Evolutionary conservation across 2,329 filamentous ascomycete species (phyloP).

Genomic region (Phialophora macrospora): DNA sequence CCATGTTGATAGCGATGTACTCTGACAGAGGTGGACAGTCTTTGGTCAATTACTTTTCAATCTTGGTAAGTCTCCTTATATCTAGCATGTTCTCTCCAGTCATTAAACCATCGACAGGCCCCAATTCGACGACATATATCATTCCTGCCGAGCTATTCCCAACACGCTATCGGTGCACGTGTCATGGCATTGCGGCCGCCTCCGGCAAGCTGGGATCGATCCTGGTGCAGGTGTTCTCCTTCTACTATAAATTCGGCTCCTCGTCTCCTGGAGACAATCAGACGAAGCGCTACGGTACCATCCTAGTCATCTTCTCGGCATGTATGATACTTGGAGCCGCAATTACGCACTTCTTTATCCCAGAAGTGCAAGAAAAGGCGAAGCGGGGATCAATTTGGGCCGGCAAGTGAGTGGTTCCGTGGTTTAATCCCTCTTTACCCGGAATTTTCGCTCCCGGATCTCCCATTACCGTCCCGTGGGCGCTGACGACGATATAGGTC

Average conservation of each 20-base stretch:
- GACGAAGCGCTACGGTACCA: conserved; percentile 48
- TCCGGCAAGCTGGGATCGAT: conserved; percentile 59
- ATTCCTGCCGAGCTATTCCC: conserved; percentile 63
- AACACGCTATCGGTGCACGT: conserved; percentile 59
- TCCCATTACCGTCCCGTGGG: no score
- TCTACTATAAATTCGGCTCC: conserved; percentile 48
- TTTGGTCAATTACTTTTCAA: conserved; percentile 56
- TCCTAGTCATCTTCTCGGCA: conserved; percentile 49
- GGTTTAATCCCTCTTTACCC: not conserved
- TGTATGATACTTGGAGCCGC: conserved; percentile 50
- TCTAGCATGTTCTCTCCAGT: not conserved
- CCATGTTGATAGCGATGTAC: not conserved
- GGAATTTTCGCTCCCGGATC: not conserved
- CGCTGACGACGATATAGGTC: not conserved
- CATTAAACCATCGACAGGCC: conserved; percentile 23
- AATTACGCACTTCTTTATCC: conserved; percentile 50
- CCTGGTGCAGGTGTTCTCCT: conserved; percentile 48
- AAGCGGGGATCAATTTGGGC: conserved; percentile 42
- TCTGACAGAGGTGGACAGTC: conserved; percentile 34
- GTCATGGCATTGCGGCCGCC: conserved; percentile 60
- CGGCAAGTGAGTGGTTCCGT: conserved; percentile 31
- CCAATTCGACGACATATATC: conserved; percentile 51
- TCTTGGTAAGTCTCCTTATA: conserved; percentile 43
- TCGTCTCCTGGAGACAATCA: conserved; percentile 42
- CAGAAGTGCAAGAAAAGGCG: conserved; percentile 44